phyloP scores from a whole-genome alignment of 2,329 filamentous ascomycete genomes.

The Coccinonectria pachysandricola region DNA sequence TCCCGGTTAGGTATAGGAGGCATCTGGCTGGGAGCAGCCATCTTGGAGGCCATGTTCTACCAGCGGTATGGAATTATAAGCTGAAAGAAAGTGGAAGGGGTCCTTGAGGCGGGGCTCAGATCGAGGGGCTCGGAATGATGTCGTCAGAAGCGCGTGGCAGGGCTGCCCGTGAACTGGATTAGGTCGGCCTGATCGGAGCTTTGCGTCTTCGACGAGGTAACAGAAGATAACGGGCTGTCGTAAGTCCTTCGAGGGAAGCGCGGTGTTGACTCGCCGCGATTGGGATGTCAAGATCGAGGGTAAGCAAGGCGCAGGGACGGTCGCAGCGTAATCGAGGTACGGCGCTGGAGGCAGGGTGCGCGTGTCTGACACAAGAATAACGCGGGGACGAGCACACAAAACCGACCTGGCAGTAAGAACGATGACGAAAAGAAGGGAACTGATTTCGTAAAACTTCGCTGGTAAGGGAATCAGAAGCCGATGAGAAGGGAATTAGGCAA shows the following conservation, averaged over 20 bases:
- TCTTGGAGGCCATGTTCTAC: conserved; percentile 25
- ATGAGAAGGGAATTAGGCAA: conserved; percentile 19
- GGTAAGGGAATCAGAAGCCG: no score
- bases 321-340: no score
- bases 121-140: conserved; percentile 16
- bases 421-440: conserved; percentile 8
- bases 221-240: no score
- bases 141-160: conserved; percentile 9
- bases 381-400: no score
- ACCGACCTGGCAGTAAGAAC: conserved; percentile 14
- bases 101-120: conserved; percentile 16
- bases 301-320: conserved; percentile 1
- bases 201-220: no score
- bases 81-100: conserved; percentile 9
- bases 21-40: conserved; percentile 33
- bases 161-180: conserved; percentile 1
- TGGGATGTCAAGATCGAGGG: conserved; percentile 4
- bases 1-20: conserved; percentile 50
- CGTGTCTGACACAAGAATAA: no score
- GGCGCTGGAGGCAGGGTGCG: no score
- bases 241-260: conserved; percentile 1
- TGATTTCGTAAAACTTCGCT: conserved; percentile 6
- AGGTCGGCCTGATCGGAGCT: no score
- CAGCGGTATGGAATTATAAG: conserved; percentile 6
- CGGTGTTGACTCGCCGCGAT: conserved; percentile 3